phyloP scores from a whole-genome alignment of 495 filamentous ascomycete species.

The Neurospora discreta region DNA sequence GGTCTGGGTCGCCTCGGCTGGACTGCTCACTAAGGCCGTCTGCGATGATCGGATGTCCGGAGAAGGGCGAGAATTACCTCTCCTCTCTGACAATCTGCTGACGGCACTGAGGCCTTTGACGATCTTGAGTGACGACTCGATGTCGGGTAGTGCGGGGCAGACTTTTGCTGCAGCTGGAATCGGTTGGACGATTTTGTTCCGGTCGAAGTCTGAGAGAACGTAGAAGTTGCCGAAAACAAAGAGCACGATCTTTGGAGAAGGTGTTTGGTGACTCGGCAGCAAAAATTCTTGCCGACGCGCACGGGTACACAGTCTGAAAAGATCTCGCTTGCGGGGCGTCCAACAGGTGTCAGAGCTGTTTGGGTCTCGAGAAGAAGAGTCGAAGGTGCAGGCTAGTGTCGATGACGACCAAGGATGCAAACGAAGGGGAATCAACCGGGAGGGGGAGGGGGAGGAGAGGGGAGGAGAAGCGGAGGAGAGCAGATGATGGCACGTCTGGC shows the following conservation, averaged over 20 bases:
- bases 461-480: neutral
- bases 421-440: neutral
- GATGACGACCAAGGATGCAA: neutral
- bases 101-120: conserved; percentile 1
- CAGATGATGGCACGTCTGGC: neutral
- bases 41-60: conserved; percentile 19
- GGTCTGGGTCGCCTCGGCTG: conserved; percentile 4
- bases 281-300: neutral
- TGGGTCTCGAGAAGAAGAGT: neutral
- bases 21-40: conserved; percentile 5
- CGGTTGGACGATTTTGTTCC: neutral
- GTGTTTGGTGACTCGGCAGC: neutral
- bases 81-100: conserved; percentile 14
- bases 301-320: neutral
- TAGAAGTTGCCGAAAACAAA: neutral
- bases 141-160: neutral
- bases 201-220: neutral
- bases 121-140: neutral
- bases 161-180: neutral
- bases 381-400: neutral
- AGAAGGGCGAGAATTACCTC: conserved; percentile 17
- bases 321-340: neutral
- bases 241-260: neutral
- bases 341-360: neutral
- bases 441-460: neutral